Base-by-base conservation (phyloP, 2,329 filamentous ascomycete genomes). In the Claviceps capensis region DNA sequence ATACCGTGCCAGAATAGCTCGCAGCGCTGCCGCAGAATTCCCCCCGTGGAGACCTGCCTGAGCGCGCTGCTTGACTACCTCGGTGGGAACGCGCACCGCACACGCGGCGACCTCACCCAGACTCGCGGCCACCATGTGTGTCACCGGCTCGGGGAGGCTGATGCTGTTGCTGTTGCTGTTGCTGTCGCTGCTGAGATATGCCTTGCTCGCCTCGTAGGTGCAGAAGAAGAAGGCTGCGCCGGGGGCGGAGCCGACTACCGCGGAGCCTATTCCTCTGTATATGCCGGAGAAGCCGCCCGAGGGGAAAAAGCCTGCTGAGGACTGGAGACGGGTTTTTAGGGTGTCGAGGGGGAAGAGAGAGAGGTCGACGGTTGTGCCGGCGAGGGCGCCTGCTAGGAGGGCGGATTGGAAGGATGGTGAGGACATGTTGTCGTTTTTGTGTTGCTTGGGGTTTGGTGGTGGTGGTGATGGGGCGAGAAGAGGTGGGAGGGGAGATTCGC, bases 331-430 rank as follows among this genome's bases (percentile, higher is more conserved):
- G 44, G 94, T 98, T 73, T 98, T 98, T 65, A 98, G 83, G 0
- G 93, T 98, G 78, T 98, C 94, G 75, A 98, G 88, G 0, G 93
- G 93, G 74, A 87, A 98, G 65, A 98, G 87, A 52, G 89, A 89
- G 63, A 95, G 83, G 78, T 98, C 93, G 69, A 97, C 93, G 14
- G 90, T 95, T 47, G 93, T 93, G 65, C 93, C 93, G 59, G 93
- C 93, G 59, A 96, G 74, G 63, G 83, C 93, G 67, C 93, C 93
- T 60, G 93, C 88, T 75, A 83, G 67, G 61, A 84, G 79, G 62
- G 81, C 78, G 26, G 77, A 75, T 51, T 75, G 74, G 72, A 81
- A 83, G 61, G 73, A 65, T 40, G 72, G 70, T 3, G 44, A 46
- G 44, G 44, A 46, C 44, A 40, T 40, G 7, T 38, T 8, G 30